Evolutionary conservation across 768 basidiomycete species (phyloP), one percentile per base, ranked within the genome.

Genomic region (Boletellus sp.): DNA sequence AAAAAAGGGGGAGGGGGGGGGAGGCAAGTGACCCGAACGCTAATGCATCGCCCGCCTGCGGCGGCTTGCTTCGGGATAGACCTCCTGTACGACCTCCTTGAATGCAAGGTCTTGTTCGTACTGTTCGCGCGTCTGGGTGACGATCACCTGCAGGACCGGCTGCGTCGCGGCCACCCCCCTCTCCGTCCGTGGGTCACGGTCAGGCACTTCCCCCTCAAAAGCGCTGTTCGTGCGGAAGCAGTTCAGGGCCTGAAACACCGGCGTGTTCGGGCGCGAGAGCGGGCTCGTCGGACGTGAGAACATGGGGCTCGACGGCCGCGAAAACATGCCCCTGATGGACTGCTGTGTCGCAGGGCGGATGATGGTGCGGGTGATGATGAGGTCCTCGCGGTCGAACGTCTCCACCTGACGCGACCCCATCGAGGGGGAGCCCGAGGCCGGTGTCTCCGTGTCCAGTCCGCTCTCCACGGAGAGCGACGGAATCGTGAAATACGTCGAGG

Each of bases 361-460:
- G 59, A 70, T 66, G 40, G 68, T 72, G 48, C 72, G 72, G 33
- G 68, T 69, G 31, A 70, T 59, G 39, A 59, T 54, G 53, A 62
- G 60, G 50, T 67, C 63, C 6, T 71, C 70, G 13, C 62, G 59
- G 51, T 63, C 62, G 42, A 50, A 56, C 2, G 58, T 63, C 23
- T 65, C 64, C 6, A 62, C 58, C 28, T 56, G 65, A 38, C 34
- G 56, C 23, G 58, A 48, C 15, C 32, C 47, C 8, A 50, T 48
- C 3, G 58, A 34, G 15, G 57, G 46, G 13, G 52, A 40, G n/a
- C 19, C 19, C 2, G 58, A 51, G 17, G 50, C 43, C 1, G 58
- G 15, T 19, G 41, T 35, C 5, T 44, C 45, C 10, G 26, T 24
- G 1, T 17, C 37, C 9, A 38, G 35, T 15, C 42, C 54, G 22